Evolutionary conservation across 2,329 filamentous ascomycete species (phyloP), one percentile per base, ranked within the genome.

Genomic region (Curvularia sp.): DNA sequence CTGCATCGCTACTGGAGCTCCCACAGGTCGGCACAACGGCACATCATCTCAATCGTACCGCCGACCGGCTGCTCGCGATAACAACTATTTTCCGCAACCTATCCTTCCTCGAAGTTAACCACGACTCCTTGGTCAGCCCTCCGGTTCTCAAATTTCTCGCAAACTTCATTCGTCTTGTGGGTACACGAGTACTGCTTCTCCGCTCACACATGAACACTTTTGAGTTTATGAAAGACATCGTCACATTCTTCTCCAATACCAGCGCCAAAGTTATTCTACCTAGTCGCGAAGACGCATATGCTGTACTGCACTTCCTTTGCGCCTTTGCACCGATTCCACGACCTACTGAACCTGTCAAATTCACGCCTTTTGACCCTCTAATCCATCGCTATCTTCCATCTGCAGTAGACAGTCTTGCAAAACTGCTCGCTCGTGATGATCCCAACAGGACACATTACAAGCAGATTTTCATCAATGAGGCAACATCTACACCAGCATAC

Each of bases 201-300:
- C 87, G 92, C 38, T 92, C 88, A 3, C 86, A 95, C 65, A 83
- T 86, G 71, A 97, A 97, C 77, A 95, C 91, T 0, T 81, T 97
- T 65, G 95, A 99, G 77, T 94, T 98, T 70, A 96, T 97, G 91
- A 99, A 99, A 79, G 95, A 99, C 75, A 82, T 93, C 28, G 87
- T 98, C 57, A 89, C 92, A 15, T 87, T 96, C 65, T 82, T 99
- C 53, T 97, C 94, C 55, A 98, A 99, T 75, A 87, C 96, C 47
- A 88, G 93, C 7, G 87, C 91, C 46, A 86, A 87, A 9, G 85
- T 98, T 51, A 89, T 94, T 71, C 82, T 99, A 38, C 90, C 93
- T 1, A 89, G 89, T 19, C 89, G 91, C 62, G 93, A 98, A 72
- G 93, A 98, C 73, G 93, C 93, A 0, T 82, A 92, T 38, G 92